These are phyloP conservation scores for Nitzschia sp. DNA, from an alignment of 108 stramenopile genomes.

Conservation along the genomic window DNA sequence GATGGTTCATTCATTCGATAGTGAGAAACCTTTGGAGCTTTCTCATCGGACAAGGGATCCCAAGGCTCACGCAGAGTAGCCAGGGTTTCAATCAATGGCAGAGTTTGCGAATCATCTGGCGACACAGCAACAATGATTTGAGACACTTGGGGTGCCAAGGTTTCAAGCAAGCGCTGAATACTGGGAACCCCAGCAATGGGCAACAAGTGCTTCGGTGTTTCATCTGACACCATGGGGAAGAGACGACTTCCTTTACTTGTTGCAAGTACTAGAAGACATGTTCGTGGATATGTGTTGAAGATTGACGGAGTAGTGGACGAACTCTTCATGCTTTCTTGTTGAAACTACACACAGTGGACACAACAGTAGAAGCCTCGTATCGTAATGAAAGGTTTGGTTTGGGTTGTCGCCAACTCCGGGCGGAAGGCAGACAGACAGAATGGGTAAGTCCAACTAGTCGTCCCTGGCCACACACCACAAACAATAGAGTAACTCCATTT, in stretches of 20 bases:
- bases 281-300: conserved; percentile 35
- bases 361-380: no score
- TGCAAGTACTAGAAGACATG: conserved; percentile 63
- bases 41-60: not conserved
- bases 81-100: conserved; percentile 27
- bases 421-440: no score
- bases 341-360: no score
- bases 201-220: conserved; percentile 70
- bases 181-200: conserved; percentile 52
- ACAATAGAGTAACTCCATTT: no score
- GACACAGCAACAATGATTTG: conserved; percentile 56
- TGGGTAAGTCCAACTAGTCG: no score
- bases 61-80: not conserved
- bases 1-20: conserved; percentile 1
- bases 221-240: conserved; percentile 62
- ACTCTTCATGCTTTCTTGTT: no score
- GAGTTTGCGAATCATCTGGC: conserved; percentile 49
- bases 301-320: conserved; percentile 10
- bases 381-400: not conserved
- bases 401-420: not conserved
- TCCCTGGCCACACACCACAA: no score
- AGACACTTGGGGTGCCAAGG: conserved; percentile 34
- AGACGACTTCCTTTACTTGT: conserved; percentile 64
- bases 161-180: conserved; percentile 48
- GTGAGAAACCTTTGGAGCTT: not conserved